Evolutionary conservation across 192 early-diverging fungal species (phyloP).

Genomic region (Bifiguratus adelaidae): DNA sequence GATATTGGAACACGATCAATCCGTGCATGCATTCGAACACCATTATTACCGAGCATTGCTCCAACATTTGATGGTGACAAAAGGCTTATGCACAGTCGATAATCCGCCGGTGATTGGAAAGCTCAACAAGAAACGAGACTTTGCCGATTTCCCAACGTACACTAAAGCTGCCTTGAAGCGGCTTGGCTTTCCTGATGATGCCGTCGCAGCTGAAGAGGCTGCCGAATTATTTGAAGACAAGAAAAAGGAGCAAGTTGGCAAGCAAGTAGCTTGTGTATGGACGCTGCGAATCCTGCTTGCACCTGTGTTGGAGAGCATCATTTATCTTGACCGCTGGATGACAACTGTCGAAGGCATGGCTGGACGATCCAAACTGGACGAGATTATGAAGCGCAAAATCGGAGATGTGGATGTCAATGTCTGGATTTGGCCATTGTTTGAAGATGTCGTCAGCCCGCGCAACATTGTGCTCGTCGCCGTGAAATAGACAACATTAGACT

Average conservation of each 20-base stretch:
- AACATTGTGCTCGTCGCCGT: conserved; percentile 52
- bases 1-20: conserved; percentile 39
- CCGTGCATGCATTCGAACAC: conserved; percentile 46
- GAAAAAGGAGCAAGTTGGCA: conserved; percentile 20
- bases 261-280: conserved; percentile 70
- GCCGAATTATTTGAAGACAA: conserved; percentile 23
- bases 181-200: conserved; percentile 25
- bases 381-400: conserved; percentile 5
- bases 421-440: conserved; percentile 56
- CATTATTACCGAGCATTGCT: conserved; percentile 55
- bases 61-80: conserved; percentile 45
- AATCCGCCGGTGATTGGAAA: conserved; percentile 45
- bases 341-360: conserved; percentile 43
- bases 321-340: conserved; percentile 67
- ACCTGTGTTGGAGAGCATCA: conserved; percentile 63
- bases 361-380: background rate
- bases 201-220: conserved; percentile 26
- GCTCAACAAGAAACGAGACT: conserved; percentile 35
- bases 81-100: conserved; percentile 26
- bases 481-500: too few species aligned
- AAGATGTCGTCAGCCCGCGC: conserved; percentile 43
- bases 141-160: conserved; percentile 43
- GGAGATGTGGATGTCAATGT: too few species aligned
- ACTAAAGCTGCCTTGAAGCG: conserved; percentile 44
- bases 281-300: conserved; percentile 67